phyloP scores from a whole-genome alignment of 805 yeast genomes.

The Lipomyces chichibuensis region DNA sequence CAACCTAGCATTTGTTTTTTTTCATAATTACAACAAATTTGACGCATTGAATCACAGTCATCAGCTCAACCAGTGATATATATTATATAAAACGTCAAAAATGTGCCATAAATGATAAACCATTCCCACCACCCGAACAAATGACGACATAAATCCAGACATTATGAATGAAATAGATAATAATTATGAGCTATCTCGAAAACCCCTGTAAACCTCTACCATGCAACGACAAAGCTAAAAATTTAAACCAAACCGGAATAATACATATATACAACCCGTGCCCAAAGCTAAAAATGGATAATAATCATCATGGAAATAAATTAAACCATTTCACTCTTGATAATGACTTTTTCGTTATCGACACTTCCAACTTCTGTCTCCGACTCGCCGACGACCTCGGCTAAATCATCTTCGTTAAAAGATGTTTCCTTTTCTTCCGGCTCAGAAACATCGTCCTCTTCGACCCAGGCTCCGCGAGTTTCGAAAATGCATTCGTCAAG shows the following conservation, averaged over 20 bases:
- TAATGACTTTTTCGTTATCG: not conserved
- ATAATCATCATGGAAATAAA: not conserved
- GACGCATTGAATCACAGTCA: too few relatives aligned
- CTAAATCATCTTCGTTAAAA: conserved; percentile 2
- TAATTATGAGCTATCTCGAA: not conserved
- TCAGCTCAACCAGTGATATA: too few relatives aligned
- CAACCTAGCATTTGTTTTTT: too few relatives aligned
- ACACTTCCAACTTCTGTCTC: conserved; percentile 8
- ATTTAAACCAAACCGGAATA: not conserved
- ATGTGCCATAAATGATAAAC: too few relatives aligned
- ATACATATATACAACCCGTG: not conserved
- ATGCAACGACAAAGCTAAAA: not conserved
- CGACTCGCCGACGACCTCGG: not conserved
- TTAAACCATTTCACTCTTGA: not conserved
- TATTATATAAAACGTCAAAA: too few relatives aligned
- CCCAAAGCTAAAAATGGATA: not conserved
- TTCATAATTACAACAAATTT: too few relatives aligned
- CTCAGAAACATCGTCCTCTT: conserved; percentile 21
- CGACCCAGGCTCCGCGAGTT: conserved; percentile 27
- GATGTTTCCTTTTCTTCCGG: conserved; percentile 2
- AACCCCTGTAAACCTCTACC: not conserved
- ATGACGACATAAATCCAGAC: not conserved
- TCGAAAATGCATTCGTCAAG: conserved; percentile 45
- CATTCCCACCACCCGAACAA: too few relatives aligned
- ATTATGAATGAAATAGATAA: not conserved